phyloP scores from a whole-genome alignment of 2,329 filamentous ascomycete genomes.

The Nemania sp. region DNA sequence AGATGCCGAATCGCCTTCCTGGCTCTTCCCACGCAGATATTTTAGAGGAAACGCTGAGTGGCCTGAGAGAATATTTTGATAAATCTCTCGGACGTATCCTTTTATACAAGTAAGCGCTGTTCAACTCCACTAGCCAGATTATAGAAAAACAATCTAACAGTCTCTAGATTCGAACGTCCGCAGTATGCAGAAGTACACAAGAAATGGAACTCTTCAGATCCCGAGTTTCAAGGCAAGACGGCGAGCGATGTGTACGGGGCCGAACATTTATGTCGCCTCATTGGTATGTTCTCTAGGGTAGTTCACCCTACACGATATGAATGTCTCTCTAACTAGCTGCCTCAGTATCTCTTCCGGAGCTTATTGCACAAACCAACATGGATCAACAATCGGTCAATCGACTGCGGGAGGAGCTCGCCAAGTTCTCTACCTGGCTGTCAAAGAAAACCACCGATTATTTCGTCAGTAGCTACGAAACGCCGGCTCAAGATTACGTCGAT shows the following conservation, averaged over 20 bases:
- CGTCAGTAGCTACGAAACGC: slow-evolving; percentile 73
- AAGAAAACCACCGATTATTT: slow-evolving; percentile 81
- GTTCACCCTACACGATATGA: neutral
- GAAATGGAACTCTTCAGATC: slow-evolving; percentile 65
- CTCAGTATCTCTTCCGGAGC: slow-evolving; percentile 84
- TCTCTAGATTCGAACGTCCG: slow-evolving; percentile 77
- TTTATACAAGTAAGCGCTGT: slow-evolving; percentile 68
- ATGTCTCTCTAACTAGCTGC: slow-evolving; percentile 20
- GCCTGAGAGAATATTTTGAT: slow-evolving; percentile 92
- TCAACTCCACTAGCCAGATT: neutral
- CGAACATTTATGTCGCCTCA: slow-evolving; percentile 85
- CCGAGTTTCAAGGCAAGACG: slow-evolving; percentile 70
- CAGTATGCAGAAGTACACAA: slow-evolving; percentile 82
- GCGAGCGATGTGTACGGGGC: slow-evolving; percentile 86
- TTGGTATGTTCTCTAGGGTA: slow-evolving; percentile 64
- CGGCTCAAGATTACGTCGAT: slow-evolving; percentile 72
- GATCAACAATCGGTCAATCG: slow-evolving; percentile 87
- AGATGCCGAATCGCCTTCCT: slow-evolving; percentile 66
- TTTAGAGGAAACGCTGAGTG: slow-evolving; percentile 84
- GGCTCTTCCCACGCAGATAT: slow-evolving; percentile 79
- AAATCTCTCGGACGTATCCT: slow-evolving; percentile 85
- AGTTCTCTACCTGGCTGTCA: slow-evolving; percentile 83
- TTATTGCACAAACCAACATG: slow-evolving; percentile 98
- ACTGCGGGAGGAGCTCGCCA: slow-evolving; percentile 84
- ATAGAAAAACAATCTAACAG: slow-evolving; percentile 29